Conservation (phyloP, 805 yeast genomes). For the Lachancea sp. region DNA sequence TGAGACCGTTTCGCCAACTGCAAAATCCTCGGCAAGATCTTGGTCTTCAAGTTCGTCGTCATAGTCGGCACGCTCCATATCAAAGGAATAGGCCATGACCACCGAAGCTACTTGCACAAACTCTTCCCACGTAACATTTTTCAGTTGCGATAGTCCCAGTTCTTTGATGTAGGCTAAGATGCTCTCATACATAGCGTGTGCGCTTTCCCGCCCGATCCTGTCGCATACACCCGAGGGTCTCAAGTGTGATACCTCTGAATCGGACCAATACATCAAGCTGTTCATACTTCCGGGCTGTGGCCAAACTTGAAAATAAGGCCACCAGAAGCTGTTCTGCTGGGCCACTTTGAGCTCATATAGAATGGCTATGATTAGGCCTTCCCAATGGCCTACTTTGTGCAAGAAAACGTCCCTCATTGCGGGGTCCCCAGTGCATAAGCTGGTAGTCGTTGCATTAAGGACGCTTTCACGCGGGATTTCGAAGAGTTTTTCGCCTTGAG, state of each 20-base stretch:
- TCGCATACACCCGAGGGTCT: slow-evolving; percentile 64
- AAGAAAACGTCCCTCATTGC: slow-evolving; percentile 31
- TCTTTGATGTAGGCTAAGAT: slow-evolving; percentile 21
- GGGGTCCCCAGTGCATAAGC: slow-evolving; percentile 36
- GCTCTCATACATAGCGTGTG: slow-evolving; percentile 51
- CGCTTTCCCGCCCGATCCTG: slow-evolving; percentile 65
- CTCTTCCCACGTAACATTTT: slow-evolving; percentile 43
- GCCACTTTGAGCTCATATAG: slow-evolving; percentile 50
- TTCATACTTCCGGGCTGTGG: slow-evolving; percentile 49
- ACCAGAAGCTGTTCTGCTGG: slow-evolving; percentile 52
- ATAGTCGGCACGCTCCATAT: slow-evolving; percentile 43
- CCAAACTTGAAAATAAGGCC: slow-evolving; percentile 60
- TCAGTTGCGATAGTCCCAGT: slow-evolving; percentile 33
- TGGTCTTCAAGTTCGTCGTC: slow-evolving; percentile 34
- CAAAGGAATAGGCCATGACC: slow-evolving; percentile 88
- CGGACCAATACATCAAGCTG: slow-evolving; percentile 76
- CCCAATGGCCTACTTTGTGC: slow-evolving; percentile 57
- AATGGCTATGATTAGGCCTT: slow-evolving; percentile 61
- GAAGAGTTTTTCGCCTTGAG: slow-evolving; percentile 58
- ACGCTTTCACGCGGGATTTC: slow-evolving; percentile 55
- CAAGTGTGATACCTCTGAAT: slow-evolving; percentile 48
- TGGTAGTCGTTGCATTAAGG: slow-evolving; percentile 54
- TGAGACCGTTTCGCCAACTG: slow-evolving; percentile 19
- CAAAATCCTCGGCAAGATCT: too few relatives aligned
- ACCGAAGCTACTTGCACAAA: slow-evolving; percentile 72